Evolutionary conservation across 345 rosid species (phyloP), one percentile per base, ranked within the genome.

Genomic region (Salix purpurea): DNA sequence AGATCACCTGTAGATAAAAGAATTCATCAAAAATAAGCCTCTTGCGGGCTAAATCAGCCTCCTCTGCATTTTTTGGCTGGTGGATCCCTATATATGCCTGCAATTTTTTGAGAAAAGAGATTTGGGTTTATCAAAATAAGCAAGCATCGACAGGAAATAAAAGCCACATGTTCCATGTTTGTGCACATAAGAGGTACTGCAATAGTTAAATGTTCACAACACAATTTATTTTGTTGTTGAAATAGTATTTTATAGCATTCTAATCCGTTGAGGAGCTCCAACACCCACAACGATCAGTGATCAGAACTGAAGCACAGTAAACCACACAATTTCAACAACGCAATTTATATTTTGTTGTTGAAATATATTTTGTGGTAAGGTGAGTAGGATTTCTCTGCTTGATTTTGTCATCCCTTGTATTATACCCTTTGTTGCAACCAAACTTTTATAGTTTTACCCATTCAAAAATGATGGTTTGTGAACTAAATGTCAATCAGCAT

Each of bases 21-120:
- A 95, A 95, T 78, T 93, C 99, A 58, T 93, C 98, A 71, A 93
- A 95, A 80, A 93, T 88, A 73, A 93, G 89, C 78, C 99, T 89
- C 87, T 90, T 95, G 80, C 97, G 98, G 88, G 99, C 96, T 82
- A 86, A 86, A 86, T 93, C 96, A 73, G 98, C 96, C 82, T 95
- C 97, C 40, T 81, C 93, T 68, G 84, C 81, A 83, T 76, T 91
- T 83, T 87, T 90, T 28, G 99, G 99, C 80, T 84, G 90, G 83
- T 95, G 99, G 79, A 95, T 93, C 75, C 93, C 91, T 74, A 78
- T 58, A 77, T 91, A 95, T 37, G 98, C 98, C 97, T 95, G 78
- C 82, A 86, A 74, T 66, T 74, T 71, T 84, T 71, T 80, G 81
- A 34, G 74, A 85, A 52, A 74, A 74, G 64, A 65, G 2, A 13